phyloP scores from a whole-genome alignment of 2,329 filamentous ascomycete genomes.

The Plectosphaerella plurivora region DNA sequence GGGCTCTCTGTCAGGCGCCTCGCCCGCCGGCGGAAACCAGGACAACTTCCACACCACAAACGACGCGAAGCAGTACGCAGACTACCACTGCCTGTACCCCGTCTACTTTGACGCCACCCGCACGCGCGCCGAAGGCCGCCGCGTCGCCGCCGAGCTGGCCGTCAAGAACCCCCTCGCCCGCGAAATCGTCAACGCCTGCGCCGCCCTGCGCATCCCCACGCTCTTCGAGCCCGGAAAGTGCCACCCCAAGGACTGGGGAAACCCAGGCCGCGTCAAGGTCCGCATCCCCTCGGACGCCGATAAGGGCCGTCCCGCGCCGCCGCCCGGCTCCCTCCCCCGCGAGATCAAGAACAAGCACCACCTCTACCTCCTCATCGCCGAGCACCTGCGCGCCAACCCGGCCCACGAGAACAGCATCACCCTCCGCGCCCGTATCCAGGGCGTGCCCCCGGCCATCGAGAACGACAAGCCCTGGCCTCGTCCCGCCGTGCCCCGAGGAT shows the following conservation, averaged over 20 bases:
- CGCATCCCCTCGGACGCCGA: slow-evolving; percentile 10
- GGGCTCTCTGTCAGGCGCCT: slow-evolving; percentile 14
- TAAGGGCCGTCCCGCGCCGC: slow-evolving; percentile 39
- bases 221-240: slow-evolving; percentile 88
- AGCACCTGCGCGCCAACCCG: slow-evolving; percentile 73
- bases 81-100: slow-evolving; percentile 88
- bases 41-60: slow-evolving; percentile 26
- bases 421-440: slow-evolving; percentile 67
- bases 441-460: slow-evolving; percentile 61
- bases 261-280: slow-evolving; percentile 85
- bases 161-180: slow-evolving; percentile 82
- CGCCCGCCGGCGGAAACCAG: slow-evolving; percentile 23
- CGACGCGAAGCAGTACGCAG: slow-evolving; percentile 58
- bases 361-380: slow-evolving; percentile 74
- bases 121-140: slow-evolving; percentile 72
- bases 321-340: slow-evolving; percentile 33
- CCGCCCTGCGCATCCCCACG: slow-evolving; percentile 63
- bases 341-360: slow-evolving; percentile 75
- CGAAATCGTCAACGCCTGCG: slow-evolving; percentile 84
- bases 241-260: slow-evolving; percentile 96
- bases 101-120: slow-evolving; percentile 86
- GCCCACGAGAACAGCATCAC: slow-evolving; percentile 66
- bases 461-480: slow-evolving; percentile 64
- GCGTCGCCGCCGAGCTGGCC: slow-evolving; percentile 68
- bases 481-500: slow-evolving; percentile 75